Conservation (phyloP, 2,329 filamentous ascomycete genomes). For the Lasiodiplodia citricola region DNA sequence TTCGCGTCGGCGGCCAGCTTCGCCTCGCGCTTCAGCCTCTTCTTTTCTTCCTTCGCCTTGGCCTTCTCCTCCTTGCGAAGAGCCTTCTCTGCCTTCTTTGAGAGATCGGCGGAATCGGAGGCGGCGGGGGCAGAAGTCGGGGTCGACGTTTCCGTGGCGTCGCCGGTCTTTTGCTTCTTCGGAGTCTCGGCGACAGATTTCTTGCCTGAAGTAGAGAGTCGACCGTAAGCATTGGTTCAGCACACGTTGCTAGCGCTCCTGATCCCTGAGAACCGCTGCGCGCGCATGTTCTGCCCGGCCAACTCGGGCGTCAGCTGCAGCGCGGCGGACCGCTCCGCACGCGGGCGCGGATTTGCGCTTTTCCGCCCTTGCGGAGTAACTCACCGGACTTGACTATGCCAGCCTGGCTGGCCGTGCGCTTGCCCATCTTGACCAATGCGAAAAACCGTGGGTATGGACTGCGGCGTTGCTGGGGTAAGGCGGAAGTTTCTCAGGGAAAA, state of each 20-base stretch:
- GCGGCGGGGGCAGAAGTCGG: background rate
- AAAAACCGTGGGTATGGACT: background rate
- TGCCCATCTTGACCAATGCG: slow-evolving; percentile 4
- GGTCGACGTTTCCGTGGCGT: background rate
- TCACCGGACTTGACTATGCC: slow-evolving; percentile 7
- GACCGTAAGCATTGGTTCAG: background rate
- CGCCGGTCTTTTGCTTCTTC: slow-evolving; percentile 15
- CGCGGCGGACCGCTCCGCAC: background rate
- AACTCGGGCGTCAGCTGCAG: background rate
- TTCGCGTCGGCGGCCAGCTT: slow-evolving; percentile 33
- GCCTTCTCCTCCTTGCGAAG: slow-evolving; percentile 32
- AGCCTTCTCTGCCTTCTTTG: slow-evolving; percentile 46
- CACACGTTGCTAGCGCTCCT: background rate
- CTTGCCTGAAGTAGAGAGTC: background rate
- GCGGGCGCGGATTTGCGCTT: background rate
- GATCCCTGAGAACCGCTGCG: background rate
- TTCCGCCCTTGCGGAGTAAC: background rate
- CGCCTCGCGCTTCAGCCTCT: slow-evolving; percentile 12
- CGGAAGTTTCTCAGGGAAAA: slow-evolving; percentile 13
- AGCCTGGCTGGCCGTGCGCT: slow-evolving; percentile 16
- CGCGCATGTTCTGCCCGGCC: background rate
- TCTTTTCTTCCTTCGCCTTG: slow-evolving; percentile 25
- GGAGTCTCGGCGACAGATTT: slow-evolving; percentile 1
- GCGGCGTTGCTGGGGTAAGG: background rate
- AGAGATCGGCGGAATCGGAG: background rate